These are phyloP conservation scores for Eucalyptus polyanthemos DNA, from an alignment of 345 rosid species.

Conservation along the genomic window DNA sequence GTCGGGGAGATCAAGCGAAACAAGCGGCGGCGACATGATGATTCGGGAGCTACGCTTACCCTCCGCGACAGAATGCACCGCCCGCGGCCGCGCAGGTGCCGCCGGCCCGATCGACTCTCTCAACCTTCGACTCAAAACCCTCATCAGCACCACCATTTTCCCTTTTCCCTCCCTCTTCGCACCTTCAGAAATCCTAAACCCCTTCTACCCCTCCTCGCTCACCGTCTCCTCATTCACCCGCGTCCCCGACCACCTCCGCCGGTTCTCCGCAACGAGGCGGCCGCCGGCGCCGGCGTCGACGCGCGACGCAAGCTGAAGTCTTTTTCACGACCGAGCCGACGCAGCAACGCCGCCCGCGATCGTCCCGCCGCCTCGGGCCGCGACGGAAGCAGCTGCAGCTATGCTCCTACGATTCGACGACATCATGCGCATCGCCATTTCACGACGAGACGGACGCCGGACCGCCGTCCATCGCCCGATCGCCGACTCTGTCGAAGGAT, in stretches of 20 bases:
- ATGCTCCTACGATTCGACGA: background rate
- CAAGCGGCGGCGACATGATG: constrained; percentile 61
- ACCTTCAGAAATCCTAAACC: background rate
- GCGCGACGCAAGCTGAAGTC: background rate
- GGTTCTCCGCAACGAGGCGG: background rate
- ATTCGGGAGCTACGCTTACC: constrained; percentile 15
- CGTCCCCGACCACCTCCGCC: background rate
- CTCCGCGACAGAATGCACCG: background rate
- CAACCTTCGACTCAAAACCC: background rate
- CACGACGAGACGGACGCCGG: background rate
- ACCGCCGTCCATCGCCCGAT: background rate
- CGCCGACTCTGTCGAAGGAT: too few relatives aligned
- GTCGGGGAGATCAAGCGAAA: constrained; percentile 69
- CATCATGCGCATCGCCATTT: background rate
- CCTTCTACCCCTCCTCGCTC: background rate
- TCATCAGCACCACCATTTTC: background rate
- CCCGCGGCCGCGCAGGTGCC: background rate
- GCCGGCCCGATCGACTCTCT: background rate
- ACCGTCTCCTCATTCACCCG: background rate
- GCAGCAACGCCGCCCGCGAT: background rate
- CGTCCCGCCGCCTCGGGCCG: background rate
- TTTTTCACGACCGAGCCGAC: background rate
- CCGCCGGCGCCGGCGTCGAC: background rate
- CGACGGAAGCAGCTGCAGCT: background rate
- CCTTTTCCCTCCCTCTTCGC: background rate